Evolutionary conservation across 2,329 filamentous ascomycete genomes (phyloP).

Genomic region (Basipetospora chlamydospora): DNA sequence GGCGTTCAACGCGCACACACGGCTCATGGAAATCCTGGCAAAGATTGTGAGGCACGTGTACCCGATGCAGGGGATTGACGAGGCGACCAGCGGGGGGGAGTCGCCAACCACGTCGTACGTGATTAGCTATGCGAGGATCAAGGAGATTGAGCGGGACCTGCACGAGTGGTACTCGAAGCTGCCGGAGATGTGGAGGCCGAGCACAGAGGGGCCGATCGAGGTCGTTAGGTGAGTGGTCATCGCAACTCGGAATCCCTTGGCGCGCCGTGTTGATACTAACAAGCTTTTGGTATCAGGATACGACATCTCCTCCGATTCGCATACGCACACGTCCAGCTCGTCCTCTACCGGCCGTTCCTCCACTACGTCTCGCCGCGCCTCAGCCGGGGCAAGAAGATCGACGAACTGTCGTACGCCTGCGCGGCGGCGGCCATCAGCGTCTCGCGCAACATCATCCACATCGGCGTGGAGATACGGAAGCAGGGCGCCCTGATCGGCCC

Average conservation of each 20-base stretch:
- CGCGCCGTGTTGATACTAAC: too few relatives aligned
- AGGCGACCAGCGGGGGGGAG: constrained; percentile 12
- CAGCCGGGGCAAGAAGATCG: constrained; percentile 41
- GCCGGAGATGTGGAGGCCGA: constrained; percentile 64
- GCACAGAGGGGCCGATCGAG: constrained; percentile 59
- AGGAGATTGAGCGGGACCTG: constrained; percentile 49
- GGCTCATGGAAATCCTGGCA: constrained; percentile 46
- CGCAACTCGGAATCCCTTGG: too few relatives aligned
- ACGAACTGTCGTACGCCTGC: constrained; percentile 66
- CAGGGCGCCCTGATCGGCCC: constrained; percentile 63
- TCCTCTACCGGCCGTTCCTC: constrained; percentile 69
- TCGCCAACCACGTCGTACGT: constrained; percentile 35
- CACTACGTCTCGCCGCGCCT: constrained; percentile 63
- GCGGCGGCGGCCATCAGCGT: constrained; percentile 47
- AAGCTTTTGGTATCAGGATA: constrained; percentile 24
- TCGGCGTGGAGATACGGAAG: constrained; percentile 63
- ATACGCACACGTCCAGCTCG: constrained; percentile 72
- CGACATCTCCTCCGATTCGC: constrained; percentile 65
- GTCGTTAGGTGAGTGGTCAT: constrained; percentile 52
- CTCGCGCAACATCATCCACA: constrained; percentile 62
- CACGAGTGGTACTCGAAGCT: constrained; percentile 51
- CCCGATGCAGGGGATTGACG: constrained; percentile 15
- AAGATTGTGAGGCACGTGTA: constrained; percentile 54
- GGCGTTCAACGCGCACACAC: constrained; percentile 52
- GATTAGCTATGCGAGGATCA: constrained; percentile 48